Evolutionary conservation across 139 green algal genomes (phyloP), one percentile per base, ranked within the genome.

Genomic region (Yamagishiella unicocca): DNA sequence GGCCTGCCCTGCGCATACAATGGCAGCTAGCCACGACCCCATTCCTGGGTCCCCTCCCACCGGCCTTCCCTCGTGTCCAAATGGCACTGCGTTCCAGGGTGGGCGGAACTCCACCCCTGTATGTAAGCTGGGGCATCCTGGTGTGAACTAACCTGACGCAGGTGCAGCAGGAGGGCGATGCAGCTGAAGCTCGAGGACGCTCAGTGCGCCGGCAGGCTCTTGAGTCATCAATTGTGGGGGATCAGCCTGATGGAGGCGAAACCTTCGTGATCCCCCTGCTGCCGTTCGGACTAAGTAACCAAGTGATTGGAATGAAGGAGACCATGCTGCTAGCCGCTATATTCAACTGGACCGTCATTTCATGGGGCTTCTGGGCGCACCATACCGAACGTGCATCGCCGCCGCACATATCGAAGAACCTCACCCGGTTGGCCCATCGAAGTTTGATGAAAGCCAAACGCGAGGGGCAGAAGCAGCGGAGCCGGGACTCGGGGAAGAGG

Each of bases 311-410:
- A n/a, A 29, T 85, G 17, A 85, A 75, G 61, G 79, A 85, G 27
- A 61, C 79, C 17, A 14, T 75, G 61, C 61, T 61, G n/a, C 61
- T 85, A 61, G 79, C 79, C 3, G 40, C 79, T 19, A n/a, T 85
- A 6, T 29, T 76, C 17, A 85, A 85, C 40, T 85, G 79, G 79
- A 75, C 79, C 4, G 61, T 85, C 4, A 61, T 76, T 14, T 7
- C 61, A 3, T 53, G 21, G 5, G 79, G 79, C 37, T 75, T 85
- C 61, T 85, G 79, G 79, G 61, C 79, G 19, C 79, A 85, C 61
- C 35, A 40, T 29, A 35, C 61, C 27, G 79, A 85, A 42, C 29
- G 75, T 17, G 79, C n/a, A n/a, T n/a, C 40, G 6, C 40, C 79
- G 14, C 61, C 61, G 29, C 42, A 0, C 1, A 0, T 7, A 22